Base-by-base conservation (phyloP, 164 flowering plant species). In the Taxillus chinensis region DNA sequence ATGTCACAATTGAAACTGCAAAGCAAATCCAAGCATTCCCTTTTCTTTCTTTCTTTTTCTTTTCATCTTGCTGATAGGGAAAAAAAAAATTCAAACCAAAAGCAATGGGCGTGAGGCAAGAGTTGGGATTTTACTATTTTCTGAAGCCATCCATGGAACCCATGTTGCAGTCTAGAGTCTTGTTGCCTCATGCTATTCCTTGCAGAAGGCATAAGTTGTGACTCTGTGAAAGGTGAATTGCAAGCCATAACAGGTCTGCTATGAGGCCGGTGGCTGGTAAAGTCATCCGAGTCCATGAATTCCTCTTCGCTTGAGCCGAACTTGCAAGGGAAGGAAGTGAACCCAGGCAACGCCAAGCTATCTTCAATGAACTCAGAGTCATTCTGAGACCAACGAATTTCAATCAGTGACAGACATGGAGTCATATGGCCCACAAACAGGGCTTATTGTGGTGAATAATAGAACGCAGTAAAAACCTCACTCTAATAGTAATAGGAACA, bases 361-460 rank as follows among this genome's bases (percentile, higher is more conserved):
- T 95, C 97, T 70, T 91, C 96, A 50, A 91, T 65, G 49, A 95
- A 83, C 73, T 86, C 93, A 60, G 86, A 73, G 77, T 90, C 96
- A 73, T 86, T 67, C 90, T 85, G 79, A 62, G 72, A 66, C 41
- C 7, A 45, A 64, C 2, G 57, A 43, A 37, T 15, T 52, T 12
- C 41, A 15, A 16, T 15, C 11, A 8, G 11, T n/a, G 43, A 53
- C 52, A 54, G 48, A 61, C 0, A 8, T 39, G 49, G 43, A 16
- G 12, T 41, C 5, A 1, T 12, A 62, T 3, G 45, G 15, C 3
- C 7, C 39, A 5, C 54, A 42, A 62, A 27, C 27, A 27, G 27
- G 27, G 27, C 27, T 27, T 27, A 27, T 27, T 27, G 27, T 27
- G 2, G 27, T 27, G 0, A 27, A 27, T 27, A 27, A 2, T 27